These are phyloP conservation scores for Furcasterigmium furcatum DNA, from an alignment of 2,329 filamentous ascomycete species.

Conservation along the genomic window DNA sequence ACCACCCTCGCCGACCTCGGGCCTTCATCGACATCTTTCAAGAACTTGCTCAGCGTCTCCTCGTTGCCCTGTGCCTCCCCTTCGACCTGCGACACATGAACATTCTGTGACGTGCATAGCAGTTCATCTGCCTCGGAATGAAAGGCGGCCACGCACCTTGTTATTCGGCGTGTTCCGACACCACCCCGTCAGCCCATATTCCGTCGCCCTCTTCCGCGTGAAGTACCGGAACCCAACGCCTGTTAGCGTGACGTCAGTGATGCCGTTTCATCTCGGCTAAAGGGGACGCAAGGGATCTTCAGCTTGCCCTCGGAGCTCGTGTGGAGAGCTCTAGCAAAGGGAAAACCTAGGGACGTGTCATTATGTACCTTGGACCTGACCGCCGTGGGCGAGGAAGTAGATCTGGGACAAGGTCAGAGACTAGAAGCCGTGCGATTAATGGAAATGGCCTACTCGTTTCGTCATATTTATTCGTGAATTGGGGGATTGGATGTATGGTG, in stretches of 20 bases:
- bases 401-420: no score
- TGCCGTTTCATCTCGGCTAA: no score
- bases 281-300: slow-evolving; percentile 19
- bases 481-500: not conserved
- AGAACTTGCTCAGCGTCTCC: slow-evolving; percentile 62
- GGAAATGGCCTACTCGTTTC: slow-evolving; percentile 33
- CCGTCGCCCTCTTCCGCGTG: slow-evolving; percentile 46
- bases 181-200: slow-evolving; percentile 56
- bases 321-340: slow-evolving; percentile 45
- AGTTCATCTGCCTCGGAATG: no score
- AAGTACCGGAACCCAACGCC: slow-evolving; percentile 59
- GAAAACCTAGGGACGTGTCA: slow-evolving; percentile 10
- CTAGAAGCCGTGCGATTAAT: no score
- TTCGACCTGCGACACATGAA: slow-evolving; percentile 63
- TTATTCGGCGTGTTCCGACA: slow-evolving; percentile 55
- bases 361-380: slow-evolving; percentile 65
- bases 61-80: slow-evolving; percentile 82
- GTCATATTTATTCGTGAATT: slow-evolving; percentile 18
- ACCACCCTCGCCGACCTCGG: slow-evolving; percentile 71
- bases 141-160: slow-evolving; percentile 37
- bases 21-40: slow-evolving; percentile 73
- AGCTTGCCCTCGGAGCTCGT: slow-evolving; percentile 2
- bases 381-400: slow-evolving; percentile 63
- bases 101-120: not conserved
- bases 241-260: slow-evolving; percentile 17